Percentiles rank a stretch among this genome's conserved stretches.
Evolutionary conservation across 768 basidiomycete genomes (phyloP).

Genomic region (Phylloporus sp.): DNA sequence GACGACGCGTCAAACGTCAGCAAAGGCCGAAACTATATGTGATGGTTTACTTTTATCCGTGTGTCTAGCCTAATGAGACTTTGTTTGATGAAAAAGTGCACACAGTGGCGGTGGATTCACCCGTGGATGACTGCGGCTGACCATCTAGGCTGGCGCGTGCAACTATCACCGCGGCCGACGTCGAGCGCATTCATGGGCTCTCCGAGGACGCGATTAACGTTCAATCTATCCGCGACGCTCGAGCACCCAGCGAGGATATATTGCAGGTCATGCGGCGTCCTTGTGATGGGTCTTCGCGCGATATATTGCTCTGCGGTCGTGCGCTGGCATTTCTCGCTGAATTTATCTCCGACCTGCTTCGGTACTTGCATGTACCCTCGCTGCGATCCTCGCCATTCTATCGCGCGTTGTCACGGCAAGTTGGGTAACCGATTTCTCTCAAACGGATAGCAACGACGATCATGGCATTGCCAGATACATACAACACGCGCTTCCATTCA

Average conservation of each 20-base stretch:
- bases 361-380: too few relatives aligned
- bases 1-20: conserved; percentile 14
- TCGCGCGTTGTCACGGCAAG: too few relatives aligned
- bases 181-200: conserved; percentile 2
- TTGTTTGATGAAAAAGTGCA: not conserved
- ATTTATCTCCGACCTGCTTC: not conserved
- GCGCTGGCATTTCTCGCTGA: not conserved
- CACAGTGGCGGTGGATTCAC: conserved; percentile 8
- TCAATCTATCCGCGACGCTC: not conserved
- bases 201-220: conserved; percentile 32
- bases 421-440: not conserved
- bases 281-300: too few relatives aligned
- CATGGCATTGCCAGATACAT: not conserved
- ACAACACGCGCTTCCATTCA: conserved; percentile 2
- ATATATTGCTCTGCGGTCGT: conserved; percentile 21
- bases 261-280: too few relatives aligned
- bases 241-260: conserved; percentile 18
- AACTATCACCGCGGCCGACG: conserved; percentile 28
- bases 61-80: not conserved
- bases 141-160: not conserved
- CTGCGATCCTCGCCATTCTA: too few relatives aligned
- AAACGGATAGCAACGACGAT: not conserved
- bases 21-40: conserved; percentile 18
- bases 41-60: conserved; percentile 3
- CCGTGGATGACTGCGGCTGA: not conserved